phyloP scores from a whole-genome alignment of 2,329 filamentous ascomycete species.

The Stachybotrys chlorohalonatus region DNA sequence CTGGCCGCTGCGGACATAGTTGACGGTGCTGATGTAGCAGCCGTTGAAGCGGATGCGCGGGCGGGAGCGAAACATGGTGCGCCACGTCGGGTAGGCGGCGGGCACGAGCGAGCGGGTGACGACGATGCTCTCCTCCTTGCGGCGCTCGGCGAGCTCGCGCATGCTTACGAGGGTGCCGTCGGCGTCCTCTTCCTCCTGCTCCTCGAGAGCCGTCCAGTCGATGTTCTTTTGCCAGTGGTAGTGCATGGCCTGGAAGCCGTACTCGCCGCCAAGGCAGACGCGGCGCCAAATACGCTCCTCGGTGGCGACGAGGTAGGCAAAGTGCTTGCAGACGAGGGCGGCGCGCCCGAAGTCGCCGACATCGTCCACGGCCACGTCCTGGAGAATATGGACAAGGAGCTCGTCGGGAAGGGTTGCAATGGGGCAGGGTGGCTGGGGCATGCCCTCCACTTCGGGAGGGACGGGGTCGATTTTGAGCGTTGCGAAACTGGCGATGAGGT shows the following conservation, averaged over 20 bases:
- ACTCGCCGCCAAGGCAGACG: constrained; percentile 58
- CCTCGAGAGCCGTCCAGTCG: constrained; percentile 40
- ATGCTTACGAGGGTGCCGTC: constrained; percentile 23
- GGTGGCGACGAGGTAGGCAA: constrained; percentile 76
- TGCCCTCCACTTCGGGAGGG: constrained; percentile 61
- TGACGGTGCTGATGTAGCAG: constrained; percentile 93
- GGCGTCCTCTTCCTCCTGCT: constrained; percentile 20
- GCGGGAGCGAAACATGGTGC: constrained; percentile 67
- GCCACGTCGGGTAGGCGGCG: constrained; percentile 43
- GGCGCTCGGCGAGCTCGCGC: constrained; percentile 24
- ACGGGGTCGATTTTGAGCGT: constrained; percentile 57
- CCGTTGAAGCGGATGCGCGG: constrained; percentile 91
- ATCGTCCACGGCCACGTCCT: constrained; percentile 62
- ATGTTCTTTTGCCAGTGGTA: constrained; percentile 63
- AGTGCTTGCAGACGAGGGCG: constrained; percentile 72
- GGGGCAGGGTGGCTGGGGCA: constrained; percentile 67
- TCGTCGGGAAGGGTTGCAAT: constrained; percentile 74
- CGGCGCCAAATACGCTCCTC: constrained; percentile 84
- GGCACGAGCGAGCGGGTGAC: constrained; percentile 33
- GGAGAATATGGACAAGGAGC: constrained; percentile 71
- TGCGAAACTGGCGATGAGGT: constrained; percentile 72
- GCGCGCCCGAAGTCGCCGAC: constrained; percentile 68
- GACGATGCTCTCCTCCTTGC: constrained; percentile 20
- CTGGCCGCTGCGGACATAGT: constrained; percentile 81
- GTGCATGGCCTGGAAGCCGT: constrained; percentile 77